Evolutionary conservation across 805 yeast genomes (phyloP).

Genomic region (Candida lessepsii): DNA sequence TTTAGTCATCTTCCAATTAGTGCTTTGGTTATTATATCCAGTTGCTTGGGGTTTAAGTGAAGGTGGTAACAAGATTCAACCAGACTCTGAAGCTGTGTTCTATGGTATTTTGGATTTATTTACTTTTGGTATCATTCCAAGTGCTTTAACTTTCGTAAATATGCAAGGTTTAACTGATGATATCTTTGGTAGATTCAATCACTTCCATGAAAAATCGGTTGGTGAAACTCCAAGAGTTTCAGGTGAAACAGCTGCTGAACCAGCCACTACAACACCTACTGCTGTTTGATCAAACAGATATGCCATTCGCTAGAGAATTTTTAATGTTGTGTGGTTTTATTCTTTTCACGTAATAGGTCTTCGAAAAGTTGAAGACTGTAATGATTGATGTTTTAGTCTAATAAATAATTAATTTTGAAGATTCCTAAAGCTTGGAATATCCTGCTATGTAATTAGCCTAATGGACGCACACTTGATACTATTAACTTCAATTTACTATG

Average conservation of each 20-base stretch:
- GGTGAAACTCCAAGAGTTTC: slow-evolving; percentile 35
- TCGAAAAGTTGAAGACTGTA: not conserved
- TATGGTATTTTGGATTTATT: slow-evolving; percentile 58
- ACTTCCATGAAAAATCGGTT: slow-evolving; percentile 4
- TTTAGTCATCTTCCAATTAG: slow-evolving; percentile 30
- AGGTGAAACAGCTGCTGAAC: slow-evolving; percentile 40
- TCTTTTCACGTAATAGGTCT: slow-evolving; percentile 3
- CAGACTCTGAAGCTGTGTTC: slow-evolving; percentile 58
- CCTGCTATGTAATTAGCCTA: too few relatives aligned
- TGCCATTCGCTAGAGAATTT: too few relatives aligned
- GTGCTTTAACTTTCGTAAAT: slow-evolving; percentile 30
- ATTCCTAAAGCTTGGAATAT: too few relatives aligned
- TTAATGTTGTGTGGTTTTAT: not conserved
- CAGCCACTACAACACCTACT: too few relatives aligned
- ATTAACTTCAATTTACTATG: too few relatives aligned
- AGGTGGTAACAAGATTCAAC: slow-evolving; percentile 61
- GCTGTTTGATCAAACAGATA: too few relatives aligned
- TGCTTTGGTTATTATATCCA: slow-evolving; percentile 50
- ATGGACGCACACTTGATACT: too few relatives aligned
- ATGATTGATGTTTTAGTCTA: slow-evolving; percentile 2
- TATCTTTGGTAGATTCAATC: slow-evolving; percentile 19
- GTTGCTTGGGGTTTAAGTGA: slow-evolving; percentile 54
- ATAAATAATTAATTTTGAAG: not conserved
- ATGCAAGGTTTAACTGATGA: slow-evolving; percentile 26
- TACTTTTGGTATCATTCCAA: slow-evolving; percentile 43